Percentiles rank a stretch among this genome's conserved stretches.
phyloP scores from a whole-genome alignment of 2,329 filamentous ascomycete genomes.

The Epichloe amarillans region DNA sequence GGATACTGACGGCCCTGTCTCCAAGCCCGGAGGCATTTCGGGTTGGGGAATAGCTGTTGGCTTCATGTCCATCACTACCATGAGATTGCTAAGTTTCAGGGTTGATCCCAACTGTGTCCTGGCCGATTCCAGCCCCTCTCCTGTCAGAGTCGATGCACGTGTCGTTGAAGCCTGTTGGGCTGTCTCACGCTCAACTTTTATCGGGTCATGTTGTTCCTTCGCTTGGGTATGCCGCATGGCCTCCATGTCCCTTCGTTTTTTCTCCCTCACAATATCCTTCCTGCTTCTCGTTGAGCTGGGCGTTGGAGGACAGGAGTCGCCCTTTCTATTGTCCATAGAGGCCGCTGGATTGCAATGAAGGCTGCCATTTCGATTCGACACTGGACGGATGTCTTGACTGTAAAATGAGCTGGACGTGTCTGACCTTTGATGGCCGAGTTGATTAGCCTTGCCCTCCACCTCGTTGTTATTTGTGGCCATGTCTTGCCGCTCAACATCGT shows the following conservation, averaged over 20 bases:
- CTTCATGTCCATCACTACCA: conserved; percentile 26
- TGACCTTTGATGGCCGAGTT: not conserved
- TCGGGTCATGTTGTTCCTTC: conserved; percentile 8
- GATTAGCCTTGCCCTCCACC: not conserved
- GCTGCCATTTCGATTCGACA: not conserved
- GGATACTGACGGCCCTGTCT: not conserved
- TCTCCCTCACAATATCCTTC: conserved; percentile 25
- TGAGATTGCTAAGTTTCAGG: conserved; percentile 22
- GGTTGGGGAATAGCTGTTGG: conserved; percentile 14
- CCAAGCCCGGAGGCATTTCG: not conserved
- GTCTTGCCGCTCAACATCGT: not conserved
- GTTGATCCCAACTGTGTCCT: not conserved
- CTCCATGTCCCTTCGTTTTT: conserved; percentile 28
- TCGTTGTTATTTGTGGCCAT: not conserved
- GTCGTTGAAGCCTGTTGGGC: not conserved
- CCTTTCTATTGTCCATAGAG: conserved; percentile 6
- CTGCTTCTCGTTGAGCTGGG: conserved; percentile 17
- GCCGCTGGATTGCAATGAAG: not conserved
- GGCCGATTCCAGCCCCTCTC: not conserved
- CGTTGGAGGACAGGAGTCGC: conserved; percentile 8
- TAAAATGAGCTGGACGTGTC: not conserved
- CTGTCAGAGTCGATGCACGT: not conserved
- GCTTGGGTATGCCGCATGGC: conserved; percentile 13
- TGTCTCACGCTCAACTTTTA: not conserved
- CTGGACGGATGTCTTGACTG: not conserved